Evolutionary conservation across 1,139 yeast genomes (phyloP), one percentile per base, ranked within the genome.

Genomic region (Sugiyamaella japonica): DNA sequence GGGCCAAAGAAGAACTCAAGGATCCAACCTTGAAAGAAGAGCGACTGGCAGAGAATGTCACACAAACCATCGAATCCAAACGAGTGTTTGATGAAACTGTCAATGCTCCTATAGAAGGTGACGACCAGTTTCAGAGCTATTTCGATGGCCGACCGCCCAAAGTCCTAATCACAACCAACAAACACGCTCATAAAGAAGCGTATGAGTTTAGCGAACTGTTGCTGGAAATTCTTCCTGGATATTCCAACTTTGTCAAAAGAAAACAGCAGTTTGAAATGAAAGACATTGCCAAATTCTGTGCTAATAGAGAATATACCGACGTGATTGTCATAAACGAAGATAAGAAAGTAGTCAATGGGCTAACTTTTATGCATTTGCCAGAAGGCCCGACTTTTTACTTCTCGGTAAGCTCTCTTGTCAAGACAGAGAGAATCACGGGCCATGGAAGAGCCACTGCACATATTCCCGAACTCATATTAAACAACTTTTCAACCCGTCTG

Each of bases 361-460:
- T 95, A 57, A 89, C 98, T 1, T 86, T 95, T 66, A 86, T 93
- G 59, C 97, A 91, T 73, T 77, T 93, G 59, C 99, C 99, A 6
- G 88, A 79, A 50, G 99, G 99, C 0, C 99, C 99, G 34, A 86
- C 97, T 0, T 89, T 89, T 67, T 91, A 93, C 73, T 93, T 93
- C 66, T 85, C 93, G 16, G 76, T 93, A 10, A 77, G 91, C n/a
- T 89, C 96, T 5, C 77, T 88, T 50, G 81, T 82, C 20, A 77
- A 81, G 48, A 62, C 68, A 10, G 69, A 68, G 34, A 56, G 62
- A 61, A 89, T 93, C 55, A 71, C 76, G 16, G 97, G 97, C 12
- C 99, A 93, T 66, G 98, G 98, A 56, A 79, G 85, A 53, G 86
- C 97, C 37, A 90, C 98, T 0, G 84, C 83, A 47, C 98, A 93